Conservation (phyloP, 257 asterid species). For the Solanum boliviense region DNA sequence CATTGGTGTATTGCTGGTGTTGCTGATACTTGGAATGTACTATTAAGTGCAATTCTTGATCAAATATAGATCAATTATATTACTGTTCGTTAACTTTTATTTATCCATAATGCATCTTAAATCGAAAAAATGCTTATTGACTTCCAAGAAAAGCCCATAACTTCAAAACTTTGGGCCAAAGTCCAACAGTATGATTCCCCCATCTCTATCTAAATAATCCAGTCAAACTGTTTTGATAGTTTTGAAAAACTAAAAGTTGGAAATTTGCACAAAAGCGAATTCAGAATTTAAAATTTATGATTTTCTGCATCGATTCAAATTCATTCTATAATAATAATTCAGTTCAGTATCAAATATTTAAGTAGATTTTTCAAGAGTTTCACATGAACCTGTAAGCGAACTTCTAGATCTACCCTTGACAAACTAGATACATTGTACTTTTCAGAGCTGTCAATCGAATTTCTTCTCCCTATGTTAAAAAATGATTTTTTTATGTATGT, state of each 20-base stretch:
- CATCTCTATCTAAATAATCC: neutral
- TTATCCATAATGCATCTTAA: neutral
- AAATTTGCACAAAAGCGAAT: neutral
- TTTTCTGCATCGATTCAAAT: neutral
- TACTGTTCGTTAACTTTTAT: neutral
- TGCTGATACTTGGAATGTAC: slow-evolving; percentile 39
- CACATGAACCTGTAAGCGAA: neutral
- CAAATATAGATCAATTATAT: neutral
- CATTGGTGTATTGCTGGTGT: slow-evolving; percentile 49
- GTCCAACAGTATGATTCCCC: neutral
- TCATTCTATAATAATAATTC: neutral
- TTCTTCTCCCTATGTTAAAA: neutral
- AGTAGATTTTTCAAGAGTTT: neutral
- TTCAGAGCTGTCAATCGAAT: neutral
- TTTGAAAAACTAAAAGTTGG: neutral
- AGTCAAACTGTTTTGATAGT: neutral
- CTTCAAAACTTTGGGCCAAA: neutral
- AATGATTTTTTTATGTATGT: neutral
- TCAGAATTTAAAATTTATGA: neutral
- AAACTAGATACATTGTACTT: neutral
- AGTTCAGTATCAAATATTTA: neutral
- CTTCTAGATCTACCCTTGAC: neutral
- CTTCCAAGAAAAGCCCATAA: neutral
- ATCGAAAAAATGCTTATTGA: neutral
- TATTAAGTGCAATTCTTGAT: slow-evolving; percentile 13